Conservation (phyloP, 768 basidiomycete species). For the Russula brevipes region DNA sequence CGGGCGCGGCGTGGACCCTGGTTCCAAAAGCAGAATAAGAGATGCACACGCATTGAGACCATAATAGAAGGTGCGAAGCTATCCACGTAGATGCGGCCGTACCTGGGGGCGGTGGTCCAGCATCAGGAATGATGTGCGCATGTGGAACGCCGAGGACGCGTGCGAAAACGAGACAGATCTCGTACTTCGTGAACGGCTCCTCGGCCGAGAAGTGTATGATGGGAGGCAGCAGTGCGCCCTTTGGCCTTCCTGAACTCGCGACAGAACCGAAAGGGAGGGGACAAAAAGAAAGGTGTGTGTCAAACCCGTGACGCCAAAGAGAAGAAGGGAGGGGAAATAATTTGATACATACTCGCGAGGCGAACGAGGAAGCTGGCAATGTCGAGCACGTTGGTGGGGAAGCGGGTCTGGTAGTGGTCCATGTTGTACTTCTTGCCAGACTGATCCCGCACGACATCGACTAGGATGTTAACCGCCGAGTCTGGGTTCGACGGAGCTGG, state of each 20-base stretch:
- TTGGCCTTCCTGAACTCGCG: slow-evolving; percentile 33
- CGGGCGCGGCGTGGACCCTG: slow-evolving; percentile 68
- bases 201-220: slow-evolving; percentile 84
- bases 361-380: slow-evolving; percentile 81
- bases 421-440: slow-evolving; percentile 87
- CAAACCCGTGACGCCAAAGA: neutral
- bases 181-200: slow-evolving; percentile 88
- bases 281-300: neutral
- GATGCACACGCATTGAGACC: neutral
- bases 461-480: slow-evolving; percentile 80
- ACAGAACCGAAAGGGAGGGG: neutral
- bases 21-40: slow-evolving; percentile 18
- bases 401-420: slow-evolving; percentile 92
- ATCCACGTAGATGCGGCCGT: neutral
- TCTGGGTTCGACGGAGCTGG: slow-evolving; percentile 80
- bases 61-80: neutral
- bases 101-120: slow-evolving; percentile 46
- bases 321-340: neutral
- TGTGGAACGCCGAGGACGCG: slow-evolving; percentile 65
- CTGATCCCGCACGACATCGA: slow-evolving; percentile 83
- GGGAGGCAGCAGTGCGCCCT: slow-evolving; percentile 45
- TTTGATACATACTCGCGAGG: slow-evolving; percentile 49
- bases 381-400: slow-evolving; percentile 87
- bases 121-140: slow-evolving; percentile 68
- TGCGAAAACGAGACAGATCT: slow-evolving; percentile 79